Evolutionary conservation across 768 basidiomycete genomes (phyloP).

Genomic region (Boletus patriciae): DNA sequence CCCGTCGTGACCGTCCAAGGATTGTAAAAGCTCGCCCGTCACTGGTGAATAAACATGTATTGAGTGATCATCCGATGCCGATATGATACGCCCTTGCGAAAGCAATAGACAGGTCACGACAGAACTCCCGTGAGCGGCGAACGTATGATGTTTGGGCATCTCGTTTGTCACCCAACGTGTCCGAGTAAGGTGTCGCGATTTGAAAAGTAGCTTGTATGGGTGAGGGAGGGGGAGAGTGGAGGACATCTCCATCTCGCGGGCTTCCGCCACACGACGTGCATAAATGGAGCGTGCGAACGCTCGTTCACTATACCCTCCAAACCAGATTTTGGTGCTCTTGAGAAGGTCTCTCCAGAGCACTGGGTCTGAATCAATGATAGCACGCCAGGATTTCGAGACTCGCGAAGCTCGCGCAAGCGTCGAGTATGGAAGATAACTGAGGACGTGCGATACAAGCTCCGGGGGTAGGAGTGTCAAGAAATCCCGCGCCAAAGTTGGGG

Average conservation of each 20-base stretch:
- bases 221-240: constrained; percentile 69
- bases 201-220: constrained; percentile 91
- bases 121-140: constrained; percentile 83
- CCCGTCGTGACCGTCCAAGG: constrained; percentile 88
- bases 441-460: constrained; percentile 86
- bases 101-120: constrained; percentile 97
- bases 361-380: constrained; percentile 87
- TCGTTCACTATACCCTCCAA: constrained; percentile 81
- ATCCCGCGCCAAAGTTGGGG: constrained; percentile 89
- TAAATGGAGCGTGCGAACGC: constrained; percentile 73
- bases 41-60: constrained; percentile 93
- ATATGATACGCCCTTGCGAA: constrained; percentile 92
- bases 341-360: constrained; percentile 88
- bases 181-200: constrained; percentile 79
- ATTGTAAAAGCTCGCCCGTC: constrained; percentile 70
- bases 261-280: constrained; percentile 52
- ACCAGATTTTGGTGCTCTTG: constrained; percentile 83
- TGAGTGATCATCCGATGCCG: constrained; percentile 95
- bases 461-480: constrained; percentile 90
- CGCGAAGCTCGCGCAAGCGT: constrained; percentile 84
- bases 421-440: constrained; percentile 79
- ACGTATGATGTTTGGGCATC: constrained; percentile 73
- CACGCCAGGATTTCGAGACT: constrained; percentile 88
- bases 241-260: constrained; percentile 36
- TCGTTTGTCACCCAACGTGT: constrained; percentile 77